A percentile compares a stretch with the other conserved stretches of the same genome.
Evolutionary conservation across 176 grass and related monocot species (phyloP).

Genomic region (Musa acuminata): DNA sequence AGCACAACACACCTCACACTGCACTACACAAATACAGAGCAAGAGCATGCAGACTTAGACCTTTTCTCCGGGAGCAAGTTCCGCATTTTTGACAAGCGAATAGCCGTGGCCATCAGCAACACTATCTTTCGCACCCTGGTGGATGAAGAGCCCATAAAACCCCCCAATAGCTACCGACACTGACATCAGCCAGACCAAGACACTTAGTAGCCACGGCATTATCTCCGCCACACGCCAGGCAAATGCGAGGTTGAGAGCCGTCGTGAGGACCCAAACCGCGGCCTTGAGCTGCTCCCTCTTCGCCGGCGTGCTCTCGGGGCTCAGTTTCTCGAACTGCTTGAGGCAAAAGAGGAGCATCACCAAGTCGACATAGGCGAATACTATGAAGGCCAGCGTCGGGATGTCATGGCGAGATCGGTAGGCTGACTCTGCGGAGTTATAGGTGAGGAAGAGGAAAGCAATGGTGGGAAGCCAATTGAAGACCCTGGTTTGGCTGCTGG

Average conservation of each 20-base stretch:
- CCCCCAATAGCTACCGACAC: conserved; percentile 21
- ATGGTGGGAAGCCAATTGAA: background rate
- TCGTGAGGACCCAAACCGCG: conserved; percentile 26
- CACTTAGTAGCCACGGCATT: background rate
- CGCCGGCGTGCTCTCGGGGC: background rate
- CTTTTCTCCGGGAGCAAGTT: too few species aligned
- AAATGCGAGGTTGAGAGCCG: conserved; percentile 25
- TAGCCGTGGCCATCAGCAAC: background rate
- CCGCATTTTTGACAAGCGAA: too few species aligned
- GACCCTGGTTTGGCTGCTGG: background rate
- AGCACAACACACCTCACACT: too few species aligned
- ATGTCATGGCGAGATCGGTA: background rate
- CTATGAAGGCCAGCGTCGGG: background rate
- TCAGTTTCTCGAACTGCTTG: conserved; percentile 4
- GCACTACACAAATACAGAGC: too few species aligned
- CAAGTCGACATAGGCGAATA: conserved; percentile 2
- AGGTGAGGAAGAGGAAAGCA: conserved; percentile 6
- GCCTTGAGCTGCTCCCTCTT: conserved; percentile 14
- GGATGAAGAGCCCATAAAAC: conserved; percentile 29
- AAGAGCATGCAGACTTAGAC: too few species aligned
- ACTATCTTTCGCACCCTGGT: background rate
- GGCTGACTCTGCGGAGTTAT: background rate
- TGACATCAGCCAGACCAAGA: conserved; percentile 27
- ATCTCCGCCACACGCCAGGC: conserved; percentile 21
- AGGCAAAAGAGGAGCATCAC: conserved; percentile 6